phyloP scores from a whole-genome alignment of 1,284 basidiomycete genomes.

The Heterobasidion occidentale region DNA sequence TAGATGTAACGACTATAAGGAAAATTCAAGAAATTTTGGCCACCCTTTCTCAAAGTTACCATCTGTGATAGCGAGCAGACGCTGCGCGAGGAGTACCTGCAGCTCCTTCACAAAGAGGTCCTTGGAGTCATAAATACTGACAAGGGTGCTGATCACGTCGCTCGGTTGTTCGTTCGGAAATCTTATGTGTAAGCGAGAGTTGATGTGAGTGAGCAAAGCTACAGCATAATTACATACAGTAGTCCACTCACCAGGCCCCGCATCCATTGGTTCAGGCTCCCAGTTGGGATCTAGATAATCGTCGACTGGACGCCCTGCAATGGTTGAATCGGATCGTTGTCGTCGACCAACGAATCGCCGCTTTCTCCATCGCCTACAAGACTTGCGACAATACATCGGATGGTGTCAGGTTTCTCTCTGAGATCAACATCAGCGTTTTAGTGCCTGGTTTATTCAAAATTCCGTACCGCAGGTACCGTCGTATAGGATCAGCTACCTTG shows the following conservation, averaged over 20 bases:
- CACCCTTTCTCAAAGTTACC: constrained; percentile 76
- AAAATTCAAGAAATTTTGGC: too few species aligned
- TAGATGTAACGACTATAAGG: neutral
- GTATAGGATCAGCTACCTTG: constrained; percentile 87
- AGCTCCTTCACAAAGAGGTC: constrained; percentile 93
- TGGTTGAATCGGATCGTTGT: constrained; percentile 71
- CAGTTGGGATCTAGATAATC: constrained; percentile 85
- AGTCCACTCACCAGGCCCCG: constrained; percentile 66
- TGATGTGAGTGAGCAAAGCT: constrained; percentile 1
- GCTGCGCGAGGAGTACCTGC: constrained; percentile 80
- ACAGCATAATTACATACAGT: neutral
- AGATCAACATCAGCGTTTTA: neutral
- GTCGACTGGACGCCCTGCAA: constrained; percentile 70
- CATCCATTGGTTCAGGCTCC: constrained; percentile 92
- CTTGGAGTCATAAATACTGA: constrained; percentile 93
- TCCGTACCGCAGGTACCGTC: constrained; percentile 72
- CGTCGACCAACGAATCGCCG: constrained; percentile 73
- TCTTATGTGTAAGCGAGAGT: constrained; percentile 35
- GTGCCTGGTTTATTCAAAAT: neutral
- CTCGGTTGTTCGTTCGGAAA: constrained; percentile 80
- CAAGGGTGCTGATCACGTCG: constrained; percentile 89
- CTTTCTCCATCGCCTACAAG: constrained; percentile 83
- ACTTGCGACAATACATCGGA: constrained; percentile 86
- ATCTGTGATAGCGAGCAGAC: constrained; percentile 72
- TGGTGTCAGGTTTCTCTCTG: constrained; percentile 84